phyloP scores from a whole-genome alignment of 2,329 filamentous ascomycete genomes.

The Juglanconis juglandina region DNA sequence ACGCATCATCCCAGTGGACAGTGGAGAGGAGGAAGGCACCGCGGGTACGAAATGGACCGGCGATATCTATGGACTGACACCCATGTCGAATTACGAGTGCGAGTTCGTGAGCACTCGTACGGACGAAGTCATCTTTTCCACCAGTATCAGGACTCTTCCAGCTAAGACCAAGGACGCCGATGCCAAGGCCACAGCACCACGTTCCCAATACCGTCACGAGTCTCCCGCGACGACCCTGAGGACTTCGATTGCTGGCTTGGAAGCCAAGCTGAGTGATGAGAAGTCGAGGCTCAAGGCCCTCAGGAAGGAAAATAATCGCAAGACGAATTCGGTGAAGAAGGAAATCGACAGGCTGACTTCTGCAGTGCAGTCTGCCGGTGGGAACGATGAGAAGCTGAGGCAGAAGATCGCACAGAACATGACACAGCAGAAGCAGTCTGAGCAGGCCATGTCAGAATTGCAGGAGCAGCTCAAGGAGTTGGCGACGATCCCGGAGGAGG shows the following conservation, averaged over 20 bases:
- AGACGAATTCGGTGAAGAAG: conserved; percentile 63
- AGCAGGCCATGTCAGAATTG: conserved; percentile 30
- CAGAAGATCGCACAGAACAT: conserved; percentile 74
- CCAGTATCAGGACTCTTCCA: conserved; percentile 64
- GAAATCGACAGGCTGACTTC: conserved; percentile 69
- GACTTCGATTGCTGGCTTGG: conserved; percentile 70
- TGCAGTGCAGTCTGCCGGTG: conserved; percentile 65
- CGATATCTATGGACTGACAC: conserved; percentile 65
- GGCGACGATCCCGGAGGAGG: conserved; percentile 60
- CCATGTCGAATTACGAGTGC: conserved; percentile 72
- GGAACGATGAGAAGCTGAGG: conserved; percentile 71
- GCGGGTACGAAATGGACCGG: conserved; percentile 63
- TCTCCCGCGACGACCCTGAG: conserved; percentile 74
- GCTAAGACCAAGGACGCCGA: conserved; percentile 43
- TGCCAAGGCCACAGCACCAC: conserved; percentile 43
- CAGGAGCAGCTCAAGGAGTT: conserved; percentile 63
- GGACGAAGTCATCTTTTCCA: conserved; percentile 64
- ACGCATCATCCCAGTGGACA: conserved; percentile 56
- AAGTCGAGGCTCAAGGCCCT: conserved; percentile 65
- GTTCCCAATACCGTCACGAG: conserved; percentile 62
- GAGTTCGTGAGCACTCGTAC: conserved; percentile 71
- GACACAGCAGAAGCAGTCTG: conserved; percentile 65
- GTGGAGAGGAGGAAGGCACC: conserved; percentile 31
- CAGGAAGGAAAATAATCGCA: conserved; percentile 72
- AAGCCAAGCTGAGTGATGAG: conserved; percentile 67